Percentiles rank a stretch among this genome's conserved stretches.
phyloP scores from a whole-genome alignment of 176 grass and related monocot species.

The Cenchrus americanus region DNA sequence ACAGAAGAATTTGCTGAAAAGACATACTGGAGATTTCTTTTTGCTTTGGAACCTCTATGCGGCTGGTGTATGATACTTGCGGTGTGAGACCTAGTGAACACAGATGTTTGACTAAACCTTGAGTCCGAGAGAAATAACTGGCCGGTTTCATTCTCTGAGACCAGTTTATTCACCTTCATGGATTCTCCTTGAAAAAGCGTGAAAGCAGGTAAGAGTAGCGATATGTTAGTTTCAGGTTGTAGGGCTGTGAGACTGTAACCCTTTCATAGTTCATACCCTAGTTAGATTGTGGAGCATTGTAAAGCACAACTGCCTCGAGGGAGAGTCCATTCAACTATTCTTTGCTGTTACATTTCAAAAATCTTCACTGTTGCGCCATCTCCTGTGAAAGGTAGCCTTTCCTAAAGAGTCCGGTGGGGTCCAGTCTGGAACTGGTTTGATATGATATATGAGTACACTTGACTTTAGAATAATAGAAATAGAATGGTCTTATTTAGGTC shows the following conservation, averaged over 20 bases:
- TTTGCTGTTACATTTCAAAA: slow-evolving; percentile 25
- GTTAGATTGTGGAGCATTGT: slow-evolving; percentile 7
- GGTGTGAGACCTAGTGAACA: slow-evolving; percentile 14
- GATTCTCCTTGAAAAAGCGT: slow-evolving; percentile 31
- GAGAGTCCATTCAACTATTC: slow-evolving; percentile 36
- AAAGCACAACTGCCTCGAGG: slow-evolving; percentile 12
- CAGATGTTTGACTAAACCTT: slow-evolving; percentile 12
- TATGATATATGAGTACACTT: not conserved
- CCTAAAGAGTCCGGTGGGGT: not conserved
- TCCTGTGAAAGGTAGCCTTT: not conserved
- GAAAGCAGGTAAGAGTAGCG: slow-evolving; percentile 34
- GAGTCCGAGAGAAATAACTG: slow-evolving; percentile 29
- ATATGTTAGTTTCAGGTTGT: slow-evolving; percentile 27
- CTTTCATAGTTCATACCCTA: slow-evolving; percentile 15
- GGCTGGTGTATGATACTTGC: slow-evolving; percentile 21
- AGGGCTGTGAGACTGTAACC: slow-evolving; percentile 20
- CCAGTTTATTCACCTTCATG: slow-evolving; percentile 14
- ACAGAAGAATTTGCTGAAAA: slow-evolving; percentile 46
- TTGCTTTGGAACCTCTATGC: slow-evolving; percentile 27
- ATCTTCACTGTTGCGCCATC: not conserved
- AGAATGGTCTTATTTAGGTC: not conserved
- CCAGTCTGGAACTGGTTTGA: not conserved
- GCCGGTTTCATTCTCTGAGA: slow-evolving; percentile 19
- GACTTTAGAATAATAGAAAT: not conserved
- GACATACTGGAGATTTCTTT: slow-evolving; percentile 5